phyloP scores from a whole-genome alignment of 768 basidiomycete species.

The Pleurotus djamor region DNA sequence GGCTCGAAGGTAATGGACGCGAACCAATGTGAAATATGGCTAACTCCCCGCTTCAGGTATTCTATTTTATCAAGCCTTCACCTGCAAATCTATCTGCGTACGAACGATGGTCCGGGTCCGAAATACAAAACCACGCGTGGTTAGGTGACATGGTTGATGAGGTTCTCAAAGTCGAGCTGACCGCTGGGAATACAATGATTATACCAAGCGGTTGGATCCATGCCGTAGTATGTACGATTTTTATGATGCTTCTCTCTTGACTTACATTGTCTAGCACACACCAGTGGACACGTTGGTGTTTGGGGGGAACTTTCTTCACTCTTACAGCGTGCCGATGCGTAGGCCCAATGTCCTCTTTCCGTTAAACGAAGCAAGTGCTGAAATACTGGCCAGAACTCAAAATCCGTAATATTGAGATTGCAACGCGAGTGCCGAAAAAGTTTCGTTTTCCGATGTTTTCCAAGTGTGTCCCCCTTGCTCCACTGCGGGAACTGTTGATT shows the following conservation, averaged over 20 bases:
- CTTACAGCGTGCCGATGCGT: conserved; percentile 66
- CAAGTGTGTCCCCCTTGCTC: conserved; percentile 40
- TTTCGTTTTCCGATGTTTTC: conserved; percentile 85
- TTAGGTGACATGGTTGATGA: conserved; percentile 91
- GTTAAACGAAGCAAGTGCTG: too few relatives aligned
- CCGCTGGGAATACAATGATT: conserved; percentile 84
- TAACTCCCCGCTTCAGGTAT: conserved; percentile 48
- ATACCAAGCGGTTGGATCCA: conserved; percentile 99
- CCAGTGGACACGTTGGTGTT: conserved; percentile 93
- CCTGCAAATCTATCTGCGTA: conserved; percentile 84
- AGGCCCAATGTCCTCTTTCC: not conserved
- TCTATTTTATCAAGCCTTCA: conserved; percentile 95
- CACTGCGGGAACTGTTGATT: not conserved
- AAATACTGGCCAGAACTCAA: conserved; percentile 60
- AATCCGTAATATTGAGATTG: conserved; percentile 88
- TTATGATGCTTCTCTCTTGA: not conserved
- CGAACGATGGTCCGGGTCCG: conserved; percentile 91
- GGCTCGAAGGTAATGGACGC: conserved; percentile 66
- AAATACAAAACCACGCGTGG: conserved; percentile 86
- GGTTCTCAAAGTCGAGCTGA: conserved; percentile 80
- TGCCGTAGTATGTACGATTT: conserved; percentile 74
- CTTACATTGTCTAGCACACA: conserved; percentile 63
- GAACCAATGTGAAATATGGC: too few relatives aligned
- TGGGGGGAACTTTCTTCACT: conserved; percentile 97
- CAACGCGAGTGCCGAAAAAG: conserved; percentile 90